phyloP scores from a whole-genome alignment of 139 green algal genomes.

The Volvox africanus region DNA sequence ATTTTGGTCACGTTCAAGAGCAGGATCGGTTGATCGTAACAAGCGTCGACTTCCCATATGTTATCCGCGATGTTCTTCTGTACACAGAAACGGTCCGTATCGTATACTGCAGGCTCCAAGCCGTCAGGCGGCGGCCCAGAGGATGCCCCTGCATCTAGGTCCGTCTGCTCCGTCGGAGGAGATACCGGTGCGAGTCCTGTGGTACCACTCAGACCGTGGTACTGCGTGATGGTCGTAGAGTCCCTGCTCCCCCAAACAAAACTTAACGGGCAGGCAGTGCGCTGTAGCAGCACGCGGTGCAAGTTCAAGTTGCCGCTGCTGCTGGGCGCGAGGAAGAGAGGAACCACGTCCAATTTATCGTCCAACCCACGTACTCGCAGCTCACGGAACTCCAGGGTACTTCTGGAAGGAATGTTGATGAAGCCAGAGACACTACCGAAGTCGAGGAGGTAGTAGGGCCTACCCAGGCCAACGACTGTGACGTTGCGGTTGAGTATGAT shows the following conservation, averaged over 20 bases:
- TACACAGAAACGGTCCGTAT: background rate
- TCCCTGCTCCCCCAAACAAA: background rate
- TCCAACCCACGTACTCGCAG: background rate
- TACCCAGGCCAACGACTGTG: background rate
- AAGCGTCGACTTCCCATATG: background rate
- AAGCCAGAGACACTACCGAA: background rate
- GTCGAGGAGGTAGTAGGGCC: background rate
- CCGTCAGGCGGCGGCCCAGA: no score
- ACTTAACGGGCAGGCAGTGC: background rate
- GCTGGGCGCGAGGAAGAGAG: background rate
- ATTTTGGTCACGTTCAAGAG: background rate
- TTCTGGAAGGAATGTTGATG: background rate
- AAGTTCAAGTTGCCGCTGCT: constrained; percentile 8
- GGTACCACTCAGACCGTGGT: background rate
- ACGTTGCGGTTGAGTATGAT: background rate
- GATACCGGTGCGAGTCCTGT: background rate
- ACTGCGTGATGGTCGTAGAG: background rate
- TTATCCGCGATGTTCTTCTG: background rate
- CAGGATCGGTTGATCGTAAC: background rate
- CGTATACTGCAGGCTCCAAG: no score
- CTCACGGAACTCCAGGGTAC: background rate
- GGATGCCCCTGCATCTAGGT: no score
- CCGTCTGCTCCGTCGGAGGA: no score
- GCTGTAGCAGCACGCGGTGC: background rate
- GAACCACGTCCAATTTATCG: background rate